phyloP scores from a whole-genome alignment of 2,329 filamentous ascomycete species.

The Fusarium tanahbumbuense region DNA sequence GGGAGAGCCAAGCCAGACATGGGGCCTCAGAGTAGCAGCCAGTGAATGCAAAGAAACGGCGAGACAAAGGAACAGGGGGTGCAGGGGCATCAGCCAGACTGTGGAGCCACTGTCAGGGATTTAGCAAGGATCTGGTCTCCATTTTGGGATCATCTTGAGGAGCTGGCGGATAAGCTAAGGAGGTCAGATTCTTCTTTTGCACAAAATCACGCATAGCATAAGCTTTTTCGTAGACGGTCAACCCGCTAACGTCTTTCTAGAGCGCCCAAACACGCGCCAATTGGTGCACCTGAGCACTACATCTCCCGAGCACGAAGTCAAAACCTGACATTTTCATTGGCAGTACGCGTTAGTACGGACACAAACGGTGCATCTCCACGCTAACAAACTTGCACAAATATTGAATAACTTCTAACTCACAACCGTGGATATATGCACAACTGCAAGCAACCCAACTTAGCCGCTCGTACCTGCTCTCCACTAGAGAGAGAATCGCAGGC shows the following conservation, averaged over 20 bases:
- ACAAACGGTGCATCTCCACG: not conserved
- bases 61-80: constrained; percentile 31
- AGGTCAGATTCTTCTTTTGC: constrained; percentile 26
- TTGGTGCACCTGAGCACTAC: constrained; percentile 2
- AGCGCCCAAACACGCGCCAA: constrained; percentile 15
- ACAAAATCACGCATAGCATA: constrained; percentile 33
- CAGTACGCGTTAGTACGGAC: not conserved
- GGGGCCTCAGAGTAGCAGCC: constrained; percentile 20
- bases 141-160: constrained; percentile 30
- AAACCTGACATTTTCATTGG: not conserved
- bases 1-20: constrained; percentile 29
- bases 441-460: constrained; percentile 1
- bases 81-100: constrained; percentile 20
- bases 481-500: not conserved
- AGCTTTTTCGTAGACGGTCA: not conserved
- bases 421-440: not conserved
- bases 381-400: constrained; percentile 1
- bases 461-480: constrained; percentile 1
- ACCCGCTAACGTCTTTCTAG: constrained; percentile 17
- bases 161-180: constrained; percentile 19
- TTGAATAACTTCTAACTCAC: not conserved
- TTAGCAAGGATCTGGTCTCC: constrained; percentile 29
- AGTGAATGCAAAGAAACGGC: constrained; percentile 25
- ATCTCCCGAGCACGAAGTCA: not conserved
- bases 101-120: constrained; percentile 29